Evolutionary conservation across 768 basidiomycete genomes (phyloP).

Genomic region (Phylloporus rhodoxanthus): DNA sequence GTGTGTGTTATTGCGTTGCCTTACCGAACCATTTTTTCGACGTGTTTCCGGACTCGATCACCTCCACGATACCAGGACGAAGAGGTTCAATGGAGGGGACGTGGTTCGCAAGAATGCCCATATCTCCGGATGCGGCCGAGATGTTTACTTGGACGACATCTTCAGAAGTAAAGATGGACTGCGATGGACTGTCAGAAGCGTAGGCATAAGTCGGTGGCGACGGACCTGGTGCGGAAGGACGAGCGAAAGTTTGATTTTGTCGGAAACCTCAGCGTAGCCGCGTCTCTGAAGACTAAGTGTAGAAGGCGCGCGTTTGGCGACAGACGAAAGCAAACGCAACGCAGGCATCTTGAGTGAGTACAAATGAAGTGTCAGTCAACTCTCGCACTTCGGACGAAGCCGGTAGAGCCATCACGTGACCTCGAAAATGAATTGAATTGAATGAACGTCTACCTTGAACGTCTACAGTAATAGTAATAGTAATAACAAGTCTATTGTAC

Average conservation of each 20-base stretch:
- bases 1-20: slow-evolving; percentile 27
- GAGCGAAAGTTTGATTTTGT: slow-evolving; percentile 89
- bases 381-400: slow-evolving; percentile 22
- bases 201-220: slow-evolving; percentile 12
- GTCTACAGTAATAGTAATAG: too few relatives aligned
- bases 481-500: neutral
- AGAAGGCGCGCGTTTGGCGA: slow-evolving; percentile 53
- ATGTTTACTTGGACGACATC: slow-evolving; percentile 97
- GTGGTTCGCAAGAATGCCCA: slow-evolving; percentile 99
- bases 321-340: slow-evolving; percentile 63
- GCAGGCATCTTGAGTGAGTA: slow-evolving; percentile 54
- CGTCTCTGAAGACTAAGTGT: slow-evolving; percentile 53
- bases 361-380: neutral
- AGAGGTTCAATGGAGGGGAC: slow-evolving; percentile 95
- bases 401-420: slow-evolving; percentile 26
- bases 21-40: slow-evolving; percentile 97
- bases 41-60: slow-evolving; percentile 71
- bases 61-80: slow-evolving; percentile 90
- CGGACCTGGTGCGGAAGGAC: slow-evolving; percentile 92
- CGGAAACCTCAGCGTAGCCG: slow-evolving; percentile 87
- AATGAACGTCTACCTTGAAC: too few relatives aligned
- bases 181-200: slow-evolving; percentile 14
- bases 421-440: neutral
- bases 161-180: slow-evolving; percentile 87
- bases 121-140: slow-evolving; percentile 90